Base-by-base conservation (phyloP, 23 red algal species). In the Gracilaria gracilis region DNA sequence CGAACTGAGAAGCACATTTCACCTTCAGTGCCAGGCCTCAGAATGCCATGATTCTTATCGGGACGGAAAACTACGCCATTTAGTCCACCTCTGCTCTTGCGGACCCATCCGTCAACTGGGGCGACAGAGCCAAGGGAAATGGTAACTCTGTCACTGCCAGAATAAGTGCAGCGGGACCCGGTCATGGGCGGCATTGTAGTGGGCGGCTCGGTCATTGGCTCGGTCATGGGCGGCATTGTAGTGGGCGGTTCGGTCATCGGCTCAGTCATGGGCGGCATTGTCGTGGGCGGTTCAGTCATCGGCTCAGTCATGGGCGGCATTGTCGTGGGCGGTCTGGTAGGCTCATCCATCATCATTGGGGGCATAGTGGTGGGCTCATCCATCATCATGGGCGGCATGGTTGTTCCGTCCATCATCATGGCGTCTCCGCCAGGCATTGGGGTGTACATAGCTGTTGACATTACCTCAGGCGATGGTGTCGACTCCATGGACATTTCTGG, bases 1-100 rank as follows among this genome's bases (percentile, higher is more conserved):
- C 62, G 31, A 8, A 86, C 59, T 9, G 51, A n/a, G 65, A 86
- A 86, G 44, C 82, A 86, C 61, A 71, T 71, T 59, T 71, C 82
- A 6, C 82, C 82, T 49, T 65, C 53, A 1, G 31, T 15, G 46
- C 82, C 82, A 24, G 61, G 53, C 32, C 23, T 36, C 7, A 72
- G 54, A 70, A 86, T 86, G 25, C 82, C 82, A 17, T 72, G 61
- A 24, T 55, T 72, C 48, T 55, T 72, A 16, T 65, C 82, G 19
- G 62, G 46, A 27, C 59, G 53, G 49, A 54, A 86, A 21, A 86
- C 66, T 0, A 86, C 7, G 0, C 82, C 82, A 33, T 4, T 72
- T 64, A 86, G 55, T 46, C 82, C 82, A 55, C 2, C 37, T 21
- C 82, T 36, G 38, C 13, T 62, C 65, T 62, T 65, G 2, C 16